Conservation (phyloP, 768 basidiomycete genomes). For the Tricholoma bakamatsutake region DNA sequence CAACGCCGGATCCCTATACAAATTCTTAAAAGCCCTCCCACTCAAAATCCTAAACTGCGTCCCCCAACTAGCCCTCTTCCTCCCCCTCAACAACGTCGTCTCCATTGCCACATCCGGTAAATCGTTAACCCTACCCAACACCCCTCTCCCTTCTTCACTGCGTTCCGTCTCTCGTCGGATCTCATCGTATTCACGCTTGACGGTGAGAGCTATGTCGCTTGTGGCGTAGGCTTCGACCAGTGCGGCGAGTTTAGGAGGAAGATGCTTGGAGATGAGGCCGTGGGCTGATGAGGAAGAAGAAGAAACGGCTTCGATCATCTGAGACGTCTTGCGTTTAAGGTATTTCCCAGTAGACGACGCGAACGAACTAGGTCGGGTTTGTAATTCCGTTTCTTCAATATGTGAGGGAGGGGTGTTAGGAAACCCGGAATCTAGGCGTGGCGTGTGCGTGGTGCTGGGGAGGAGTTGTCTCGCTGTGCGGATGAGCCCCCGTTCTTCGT, state of each 20-base stretch:
- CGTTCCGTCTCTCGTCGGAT: slow-evolving; percentile 30
- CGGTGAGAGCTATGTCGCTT: slow-evolving; percentile 59
- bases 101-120: slow-evolving; percentile 67
- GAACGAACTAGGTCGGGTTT: slow-evolving; percentile 37
- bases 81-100: slow-evolving; percentile 59
- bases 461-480: slow-evolving; percentile 21
- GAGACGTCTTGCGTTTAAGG: slow-evolving; percentile 69
- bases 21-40: slow-evolving; percentile 95
- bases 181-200: slow-evolving; percentile 57
- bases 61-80: slow-evolving; percentile 77
- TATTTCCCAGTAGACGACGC: slow-evolving; percentile 42
- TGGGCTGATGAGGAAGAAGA: too few species aligned
- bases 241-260: slow-evolving; percentile 57
- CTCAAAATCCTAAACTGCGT: slow-evolving; percentile 95
- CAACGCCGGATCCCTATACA: slow-evolving; percentile 91
- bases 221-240: slow-evolving; percentile 69
- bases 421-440: neutral
- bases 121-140: slow-evolving; percentile 29
- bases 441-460: slow-evolving; percentile 26
- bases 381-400: slow-evolving; percentile 47
- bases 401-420: neutral
- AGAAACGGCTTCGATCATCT: slow-evolving; percentile 57
- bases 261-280: too few species aligned
- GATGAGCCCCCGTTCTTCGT: slow-evolving; percentile 65
- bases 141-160: slow-evolving; percentile 21